phyloP scores from a whole-genome alignment of 2,329 filamentous ascomycete genomes.

The Penicillium sp. region DNA sequence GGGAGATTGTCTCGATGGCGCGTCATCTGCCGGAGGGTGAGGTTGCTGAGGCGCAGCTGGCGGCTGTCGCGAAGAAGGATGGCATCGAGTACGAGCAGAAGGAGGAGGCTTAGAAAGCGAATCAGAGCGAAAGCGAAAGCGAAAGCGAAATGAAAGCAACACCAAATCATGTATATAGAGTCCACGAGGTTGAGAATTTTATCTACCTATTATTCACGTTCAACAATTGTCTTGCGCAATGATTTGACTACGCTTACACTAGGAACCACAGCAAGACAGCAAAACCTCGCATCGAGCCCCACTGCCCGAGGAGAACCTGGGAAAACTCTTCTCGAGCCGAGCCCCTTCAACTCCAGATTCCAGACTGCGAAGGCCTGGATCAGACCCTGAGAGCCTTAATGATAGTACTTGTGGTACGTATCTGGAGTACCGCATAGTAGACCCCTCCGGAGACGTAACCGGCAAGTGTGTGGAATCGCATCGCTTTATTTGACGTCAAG shows the following conservation, averaged over 20 bases:
- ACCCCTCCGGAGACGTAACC: no score
- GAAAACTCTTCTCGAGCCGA: not conserved
- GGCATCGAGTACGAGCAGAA: not conserved
- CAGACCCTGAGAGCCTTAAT: not conserved
- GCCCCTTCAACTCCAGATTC: not conserved
- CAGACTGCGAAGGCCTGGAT: not conserved
- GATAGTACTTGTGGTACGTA: no score
- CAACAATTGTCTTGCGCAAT: not conserved
- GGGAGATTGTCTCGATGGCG: constrained; percentile 17
- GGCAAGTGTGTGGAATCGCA: not conserved
- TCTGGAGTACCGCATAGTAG: no score
- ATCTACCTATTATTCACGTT: not conserved
- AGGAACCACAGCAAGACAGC: not conserved
- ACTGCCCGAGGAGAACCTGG: not conserved
- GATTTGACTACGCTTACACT: not conserved
- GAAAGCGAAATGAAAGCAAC: no score
- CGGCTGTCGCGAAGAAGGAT: not conserved
- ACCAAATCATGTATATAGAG: no score
- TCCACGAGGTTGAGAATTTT: not conserved
- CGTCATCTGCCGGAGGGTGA: constrained; percentile 8
- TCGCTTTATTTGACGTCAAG: not conserved
- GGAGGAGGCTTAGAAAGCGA: not conserved
- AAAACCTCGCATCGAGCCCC: not conserved
- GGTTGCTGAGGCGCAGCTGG: constrained; percentile 2
- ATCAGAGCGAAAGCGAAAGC: not conserved